These are phyloP conservation scores for Jackrogersella multiformis DNA, from an alignment of 495 filamentous ascomycete species.

Conservation along the genomic window DNA sequence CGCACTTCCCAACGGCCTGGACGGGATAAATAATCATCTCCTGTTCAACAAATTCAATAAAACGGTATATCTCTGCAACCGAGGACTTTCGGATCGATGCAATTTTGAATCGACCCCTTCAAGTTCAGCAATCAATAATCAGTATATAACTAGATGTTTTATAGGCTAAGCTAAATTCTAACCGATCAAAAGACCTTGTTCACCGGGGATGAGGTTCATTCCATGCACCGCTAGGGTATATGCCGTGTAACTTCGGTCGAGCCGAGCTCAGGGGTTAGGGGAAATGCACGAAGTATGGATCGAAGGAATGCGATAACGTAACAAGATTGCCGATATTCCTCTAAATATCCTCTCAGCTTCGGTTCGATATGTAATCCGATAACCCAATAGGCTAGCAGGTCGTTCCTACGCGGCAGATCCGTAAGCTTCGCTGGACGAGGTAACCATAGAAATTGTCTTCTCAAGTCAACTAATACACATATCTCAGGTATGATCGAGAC, in stretches of 20 bases:
- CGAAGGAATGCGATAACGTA: not conserved
- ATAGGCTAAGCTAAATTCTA: not conserved
- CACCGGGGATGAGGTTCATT: not conserved
- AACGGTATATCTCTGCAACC: no score
- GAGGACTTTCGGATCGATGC: no score
- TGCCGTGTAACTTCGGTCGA: not conserved
- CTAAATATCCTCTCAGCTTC: not conserved
- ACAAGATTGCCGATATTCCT: not conserved
- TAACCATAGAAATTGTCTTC: not conserved
- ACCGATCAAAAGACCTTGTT: not conserved
- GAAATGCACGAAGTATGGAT: not conserved
- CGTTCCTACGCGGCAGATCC: not conserved
- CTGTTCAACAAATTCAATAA: no score
- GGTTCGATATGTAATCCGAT: not conserved
- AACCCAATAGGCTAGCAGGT: not conserved
- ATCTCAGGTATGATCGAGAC: not conserved
- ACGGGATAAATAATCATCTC: no score
- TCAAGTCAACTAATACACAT: not conserved
- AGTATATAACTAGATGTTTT: no score
- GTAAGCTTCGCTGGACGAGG: not conserved
- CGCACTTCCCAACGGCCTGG: no score
- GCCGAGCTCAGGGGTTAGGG: not conserved
- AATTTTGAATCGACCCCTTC: not conserved
- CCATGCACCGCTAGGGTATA: not conserved
- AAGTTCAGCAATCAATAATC: no score